phyloP scores from a whole-genome alignment of 2,329 filamentous ascomycete species.

The Sporothrix curviconia region DNA sequence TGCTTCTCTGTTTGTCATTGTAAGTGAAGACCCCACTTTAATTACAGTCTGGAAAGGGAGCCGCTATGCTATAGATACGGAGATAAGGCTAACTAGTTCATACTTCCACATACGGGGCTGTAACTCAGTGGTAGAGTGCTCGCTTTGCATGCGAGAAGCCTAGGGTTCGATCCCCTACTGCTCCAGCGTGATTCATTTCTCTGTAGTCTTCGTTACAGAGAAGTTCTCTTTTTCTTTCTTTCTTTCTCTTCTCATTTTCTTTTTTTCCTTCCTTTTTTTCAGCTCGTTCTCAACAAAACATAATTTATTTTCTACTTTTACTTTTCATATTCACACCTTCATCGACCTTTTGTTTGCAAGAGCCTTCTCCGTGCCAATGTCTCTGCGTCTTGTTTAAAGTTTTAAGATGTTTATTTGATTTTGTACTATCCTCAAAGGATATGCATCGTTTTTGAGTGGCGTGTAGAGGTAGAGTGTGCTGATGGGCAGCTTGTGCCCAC shows the following conservation, averaged over 20 bases:
- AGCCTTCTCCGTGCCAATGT: too few relatives aligned
- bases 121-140: slow-evolving; percentile 29
- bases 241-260: background rate
- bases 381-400: background rate
- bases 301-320: background rate
- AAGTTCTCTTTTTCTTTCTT: background rate
- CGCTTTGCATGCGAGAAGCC: slow-evolving; percentile 29
- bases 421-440: background rate
- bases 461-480: too few relatives aligned
- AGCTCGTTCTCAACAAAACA: too few relatives aligned
- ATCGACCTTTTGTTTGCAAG: too few relatives aligned
- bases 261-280: background rate
- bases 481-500: too few relatives aligned
- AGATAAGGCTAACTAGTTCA: background rate
- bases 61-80: background rate
- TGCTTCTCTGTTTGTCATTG: background rate
- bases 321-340: background rate
- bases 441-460: slow-evolving; percentile 7
- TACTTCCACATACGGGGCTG: slow-evolving; percentile 12
- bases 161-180: slow-evolving; percentile 29
- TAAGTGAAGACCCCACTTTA: background rate
- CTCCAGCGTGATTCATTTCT: slow-evolving; percentile 20
- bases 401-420: slow-evolving; percentile 5
- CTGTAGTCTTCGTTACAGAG: background rate
- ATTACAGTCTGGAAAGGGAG: background rate